Percentiles rank a stretch among this genome's conserved stretches.
These are phyloP conservation scores for Fragosphaeria purpurea DNA, from an alignment of 2,329 filamentous ascomycete genomes.

Conservation along the genomic window DNA sequence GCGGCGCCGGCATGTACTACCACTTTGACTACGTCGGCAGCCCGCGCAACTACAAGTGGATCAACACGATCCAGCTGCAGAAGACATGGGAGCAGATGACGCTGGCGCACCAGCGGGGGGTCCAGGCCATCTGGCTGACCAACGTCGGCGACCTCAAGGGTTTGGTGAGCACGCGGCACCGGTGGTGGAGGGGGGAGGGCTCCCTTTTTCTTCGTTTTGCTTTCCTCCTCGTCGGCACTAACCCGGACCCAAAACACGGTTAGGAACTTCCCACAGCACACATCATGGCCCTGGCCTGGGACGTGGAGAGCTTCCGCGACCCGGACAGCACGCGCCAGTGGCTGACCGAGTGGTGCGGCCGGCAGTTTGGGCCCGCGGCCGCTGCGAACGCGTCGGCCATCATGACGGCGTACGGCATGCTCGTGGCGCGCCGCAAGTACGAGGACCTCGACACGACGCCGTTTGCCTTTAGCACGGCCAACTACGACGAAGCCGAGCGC, in stretches of 20 bases:
- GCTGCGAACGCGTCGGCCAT: conserved; percentile 34
- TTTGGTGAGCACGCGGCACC: conserved; percentile 16
- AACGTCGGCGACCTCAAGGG: conserved; percentile 57
- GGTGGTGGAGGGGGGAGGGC: too few species aligned
- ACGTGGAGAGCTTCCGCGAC: conserved; percentile 25
- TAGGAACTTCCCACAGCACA: conserved; percentile 40
- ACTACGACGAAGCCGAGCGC: conserved; percentile 48
- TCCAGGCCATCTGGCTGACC: conserved; percentile 49
- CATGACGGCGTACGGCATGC: conserved; percentile 34
- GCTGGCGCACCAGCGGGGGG: conserved; percentile 45
- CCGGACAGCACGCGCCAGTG: conserved; percentile 33
- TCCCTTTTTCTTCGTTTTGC: too few species aligned
- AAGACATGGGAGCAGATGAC: conserved; percentile 59
- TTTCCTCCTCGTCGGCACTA: neutral
- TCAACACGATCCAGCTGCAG: conserved; percentile 56
- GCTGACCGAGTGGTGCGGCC: conserved; percentile 34
- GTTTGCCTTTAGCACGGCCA: conserved; percentile 38
- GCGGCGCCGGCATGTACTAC: conserved; percentile 58
- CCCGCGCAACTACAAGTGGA: conserved; percentile 44
- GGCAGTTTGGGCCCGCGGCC: conserved; percentile 36
- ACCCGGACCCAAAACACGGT: neutral
- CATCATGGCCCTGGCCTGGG: conserved; percentile 46
- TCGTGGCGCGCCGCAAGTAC: conserved; percentile 25
- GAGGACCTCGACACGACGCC: conserved; percentile 23
- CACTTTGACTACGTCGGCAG: conserved; percentile 43